These are phyloP conservation scores for Farysia itapuensis DNA, from an alignment of 1,284 basidiomycete species.

Conservation along the genomic window DNA sequence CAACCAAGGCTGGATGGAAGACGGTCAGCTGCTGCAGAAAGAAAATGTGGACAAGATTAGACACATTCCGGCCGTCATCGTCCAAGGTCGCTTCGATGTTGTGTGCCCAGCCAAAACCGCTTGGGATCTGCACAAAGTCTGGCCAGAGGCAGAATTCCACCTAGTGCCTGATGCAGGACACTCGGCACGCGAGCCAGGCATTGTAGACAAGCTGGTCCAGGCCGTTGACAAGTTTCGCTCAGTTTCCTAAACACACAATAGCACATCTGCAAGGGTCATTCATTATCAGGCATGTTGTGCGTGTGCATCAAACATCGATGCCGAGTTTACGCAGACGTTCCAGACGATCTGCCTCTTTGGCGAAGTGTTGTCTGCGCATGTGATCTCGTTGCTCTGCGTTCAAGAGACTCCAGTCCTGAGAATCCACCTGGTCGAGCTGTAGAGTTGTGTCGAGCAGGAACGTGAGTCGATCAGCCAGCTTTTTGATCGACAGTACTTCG, in stretches of 20 bases:
- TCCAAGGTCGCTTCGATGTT: constrained; percentile 70
- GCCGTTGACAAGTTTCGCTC: constrained; percentile 61
- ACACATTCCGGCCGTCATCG: constrained; percentile 70
- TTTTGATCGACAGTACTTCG: constrained; percentile 47
- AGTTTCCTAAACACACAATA: too few species aligned
- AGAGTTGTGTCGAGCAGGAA: constrained; percentile 20
- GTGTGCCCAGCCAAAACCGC: constrained; percentile 64
- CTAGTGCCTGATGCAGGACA: constrained; percentile 89
- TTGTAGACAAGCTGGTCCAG: constrained; percentile 72
- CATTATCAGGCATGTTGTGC: too few species aligned
- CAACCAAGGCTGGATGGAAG: constrained; percentile 78
- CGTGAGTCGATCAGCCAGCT: constrained; percentile 50
- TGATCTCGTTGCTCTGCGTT: constrained; percentile 19
- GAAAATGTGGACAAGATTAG: constrained; percentile 83
- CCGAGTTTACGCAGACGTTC: constrained; percentile 39
- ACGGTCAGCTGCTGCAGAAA: constrained; percentile 80
- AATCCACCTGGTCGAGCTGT: constrained; percentile 36
- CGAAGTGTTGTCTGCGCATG: constrained; percentile 23
- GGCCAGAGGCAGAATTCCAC: constrained; percentile 38
- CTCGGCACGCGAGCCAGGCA: constrained; percentile 78
- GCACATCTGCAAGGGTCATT: background rate
- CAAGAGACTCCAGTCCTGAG: constrained; percentile 18
- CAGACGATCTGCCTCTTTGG: constrained; percentile 35
- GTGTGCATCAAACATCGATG: constrained; percentile 19
- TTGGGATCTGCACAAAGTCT: constrained; percentile 53